Evolutionary conservation across 305 asterid genomes (phyloP).

Genomic region (Fraxinus floribunda): DNA sequence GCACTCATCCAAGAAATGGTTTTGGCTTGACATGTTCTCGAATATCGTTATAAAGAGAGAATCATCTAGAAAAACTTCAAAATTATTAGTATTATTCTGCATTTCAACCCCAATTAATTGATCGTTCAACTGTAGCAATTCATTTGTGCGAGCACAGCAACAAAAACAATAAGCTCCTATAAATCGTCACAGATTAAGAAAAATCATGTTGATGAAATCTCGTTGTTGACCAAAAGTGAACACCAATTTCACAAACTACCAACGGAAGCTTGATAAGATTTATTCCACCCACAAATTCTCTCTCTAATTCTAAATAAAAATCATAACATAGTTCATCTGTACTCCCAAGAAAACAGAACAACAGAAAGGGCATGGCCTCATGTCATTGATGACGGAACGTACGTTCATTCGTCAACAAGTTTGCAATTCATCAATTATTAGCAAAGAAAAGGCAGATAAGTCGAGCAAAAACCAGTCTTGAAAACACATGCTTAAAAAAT

Average conservation of each 20-base stretch:
- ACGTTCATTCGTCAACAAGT: neutral
- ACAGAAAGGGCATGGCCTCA: neutral
- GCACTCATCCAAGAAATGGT: neutral
- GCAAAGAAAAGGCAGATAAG: neutral
- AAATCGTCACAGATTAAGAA: neutral
- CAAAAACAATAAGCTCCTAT: neutral
- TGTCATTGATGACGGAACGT: neutral
- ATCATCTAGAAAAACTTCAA: neutral
- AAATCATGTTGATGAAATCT: neutral
- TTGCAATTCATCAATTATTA: neutral
- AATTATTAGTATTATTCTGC: neutral
- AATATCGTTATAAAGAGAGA: neutral
- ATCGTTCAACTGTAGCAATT: neutral
- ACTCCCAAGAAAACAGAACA: neutral
- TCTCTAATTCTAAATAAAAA: neutral
- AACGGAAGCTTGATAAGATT: neutral
- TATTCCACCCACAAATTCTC: neutral
- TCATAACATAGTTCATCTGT: neutral
- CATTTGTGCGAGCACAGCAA: neutral
- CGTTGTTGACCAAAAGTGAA: neutral
- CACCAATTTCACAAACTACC: neutral
- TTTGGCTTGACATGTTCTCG: neutral
- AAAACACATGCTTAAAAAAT: slow-evolving; percentile 6
- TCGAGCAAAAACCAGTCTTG: slow-evolving; percentile 2
- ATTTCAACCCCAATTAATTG: neutral